Percentiles rank a stretch among this genome's conserved stretches.
phyloP scores from a whole-genome alignment of 1,284 basidiomycete genomes.

The Heterobasidion irregulare region DNA sequence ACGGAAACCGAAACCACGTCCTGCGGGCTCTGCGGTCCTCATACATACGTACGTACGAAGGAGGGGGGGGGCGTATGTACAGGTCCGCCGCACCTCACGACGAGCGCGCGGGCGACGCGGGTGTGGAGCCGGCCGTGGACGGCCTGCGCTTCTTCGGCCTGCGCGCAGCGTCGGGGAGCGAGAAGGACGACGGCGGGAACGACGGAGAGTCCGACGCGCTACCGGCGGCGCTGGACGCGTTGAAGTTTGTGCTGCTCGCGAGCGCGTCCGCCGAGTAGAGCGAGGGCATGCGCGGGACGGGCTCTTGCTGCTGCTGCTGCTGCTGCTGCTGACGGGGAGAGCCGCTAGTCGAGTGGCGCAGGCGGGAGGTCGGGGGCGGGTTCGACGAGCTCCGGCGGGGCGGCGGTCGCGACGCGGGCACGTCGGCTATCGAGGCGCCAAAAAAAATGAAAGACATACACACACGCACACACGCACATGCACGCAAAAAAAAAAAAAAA shows the following conservation, averaged over 20 bases:
- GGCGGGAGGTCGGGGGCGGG: constrained; percentile 7
- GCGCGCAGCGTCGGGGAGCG: not conserved
- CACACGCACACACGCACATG: no score
- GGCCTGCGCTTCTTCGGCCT: not conserved
- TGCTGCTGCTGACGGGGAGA: not conserved
- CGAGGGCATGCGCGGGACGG: not conserved
- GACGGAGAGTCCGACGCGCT: not conserved
- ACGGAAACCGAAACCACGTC: no score
- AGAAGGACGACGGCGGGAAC: not conserved
- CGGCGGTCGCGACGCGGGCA: constrained; percentile 2
- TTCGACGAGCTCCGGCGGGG: constrained; percentile 8
- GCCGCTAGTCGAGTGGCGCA: not conserved
- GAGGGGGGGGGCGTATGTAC: no score
- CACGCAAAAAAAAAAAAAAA: not conserved
- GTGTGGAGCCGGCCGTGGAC: no score
- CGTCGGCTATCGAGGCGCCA: not conserved
- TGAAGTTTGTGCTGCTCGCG: not conserved
- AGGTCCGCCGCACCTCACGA: no score
- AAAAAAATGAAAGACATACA: not conserved
- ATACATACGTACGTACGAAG: no score
- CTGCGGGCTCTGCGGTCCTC: no score
- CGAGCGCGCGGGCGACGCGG: no score
- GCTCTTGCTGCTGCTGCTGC: not conserved
- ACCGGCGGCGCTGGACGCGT: not conserved
- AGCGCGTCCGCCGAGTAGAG: not conserved